Base-by-base conservation (phyloP, 2,329 filamentous ascomycete species). In the Xylaria sp. region DNA sequence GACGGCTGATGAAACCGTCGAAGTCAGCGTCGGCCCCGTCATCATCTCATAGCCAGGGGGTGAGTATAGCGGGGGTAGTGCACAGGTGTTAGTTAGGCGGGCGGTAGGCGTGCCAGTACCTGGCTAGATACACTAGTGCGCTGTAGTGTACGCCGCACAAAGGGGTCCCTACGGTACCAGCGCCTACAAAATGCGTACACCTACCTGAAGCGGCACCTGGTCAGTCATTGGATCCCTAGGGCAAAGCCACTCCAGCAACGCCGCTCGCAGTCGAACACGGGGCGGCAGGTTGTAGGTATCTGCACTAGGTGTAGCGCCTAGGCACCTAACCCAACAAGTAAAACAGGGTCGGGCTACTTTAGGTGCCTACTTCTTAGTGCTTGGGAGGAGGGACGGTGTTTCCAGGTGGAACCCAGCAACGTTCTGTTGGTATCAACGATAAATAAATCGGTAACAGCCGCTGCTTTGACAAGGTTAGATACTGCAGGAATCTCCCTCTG, bases 1-100 rank as follows among this genome's bases (percentile, higher is more conserved):
- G 77, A 81, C 78, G 77, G 81, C 78, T 75, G 80, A 78, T 71
- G 81, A 78, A 70, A 72, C 77, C 77, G 75, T 76, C 79, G 81
- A 80, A 76, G 81, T 78, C 77, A 81, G 73, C 71, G 78, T 80
- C 72, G 80, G 75, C 67, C 79, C 80, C 77, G 77, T 82, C 82
- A 84, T 84, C 82, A 82, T 84, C 76, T 81, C 83, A 83, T 52
- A 63, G 59, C 55, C 56, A 46, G 33, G 62, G 58, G 56, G 57
- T 63, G 43, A 18, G 20, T 43, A 28, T 61, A 68, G 58, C 55
- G 46, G 51, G n/a, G 59, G 59, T 28, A 28, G 28, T 28, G 28
- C 3, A 28, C 28, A 28, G 28, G 28, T 1, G 28, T 28, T 28
- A 28, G 28, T 28, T 28, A 28, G 23, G 39, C 31, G 9, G 25